A percentile compares a stretch with the other conserved stretches of the same genome.
phyloP scores from a whole-genome alignment of 2,329 filamentous ascomycete species.

The Colletotrichum trifolii region DNA sequence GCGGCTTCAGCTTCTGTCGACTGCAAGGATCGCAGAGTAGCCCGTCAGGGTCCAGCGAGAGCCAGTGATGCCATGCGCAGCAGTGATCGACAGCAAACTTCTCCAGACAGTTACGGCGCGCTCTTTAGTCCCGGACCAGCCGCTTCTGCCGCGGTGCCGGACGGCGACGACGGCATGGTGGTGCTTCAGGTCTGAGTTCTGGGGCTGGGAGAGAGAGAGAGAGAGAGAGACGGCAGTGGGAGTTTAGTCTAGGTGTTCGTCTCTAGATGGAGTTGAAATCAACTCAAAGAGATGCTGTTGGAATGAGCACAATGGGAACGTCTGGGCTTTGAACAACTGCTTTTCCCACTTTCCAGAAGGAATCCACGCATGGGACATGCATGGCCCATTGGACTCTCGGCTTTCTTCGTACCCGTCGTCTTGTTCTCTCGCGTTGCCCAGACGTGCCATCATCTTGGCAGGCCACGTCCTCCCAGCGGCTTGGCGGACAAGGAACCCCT shows the following conservation, averaged over 20 bases:
- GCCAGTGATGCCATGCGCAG: conserved; percentile 2
- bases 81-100: conserved; percentile 23
- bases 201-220: conserved; percentile 2
- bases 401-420: neutral
- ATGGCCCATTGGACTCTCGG: neutral
- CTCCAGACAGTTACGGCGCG: neutral
- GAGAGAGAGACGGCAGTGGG: neutral
- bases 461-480: conserved; percentile 18
- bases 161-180: neutral
- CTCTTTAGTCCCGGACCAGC: neutral
- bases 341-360: neutral
- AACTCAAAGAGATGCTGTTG: too few species aligned
- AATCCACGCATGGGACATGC: neutral
- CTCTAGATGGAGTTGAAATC: too few species aligned
- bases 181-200: conserved; percentile 3
- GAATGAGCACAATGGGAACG: too few species aligned
- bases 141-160: conserved; percentile 9
- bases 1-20: conserved; percentile 5
- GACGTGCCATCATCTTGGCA: conserved; percentile 16
- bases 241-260: too few species aligned
- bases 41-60: conserved; percentile 15
- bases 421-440: conserved; percentile 14
- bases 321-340: too few species aligned
- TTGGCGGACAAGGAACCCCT: conserved; percentile 29
- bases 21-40: conserved; percentile 20